These are phyloP conservation scores for Nemania abortiva DNA, from an alignment of 2,329 filamentous ascomycete genomes.

Conservation along the genomic window DNA sequence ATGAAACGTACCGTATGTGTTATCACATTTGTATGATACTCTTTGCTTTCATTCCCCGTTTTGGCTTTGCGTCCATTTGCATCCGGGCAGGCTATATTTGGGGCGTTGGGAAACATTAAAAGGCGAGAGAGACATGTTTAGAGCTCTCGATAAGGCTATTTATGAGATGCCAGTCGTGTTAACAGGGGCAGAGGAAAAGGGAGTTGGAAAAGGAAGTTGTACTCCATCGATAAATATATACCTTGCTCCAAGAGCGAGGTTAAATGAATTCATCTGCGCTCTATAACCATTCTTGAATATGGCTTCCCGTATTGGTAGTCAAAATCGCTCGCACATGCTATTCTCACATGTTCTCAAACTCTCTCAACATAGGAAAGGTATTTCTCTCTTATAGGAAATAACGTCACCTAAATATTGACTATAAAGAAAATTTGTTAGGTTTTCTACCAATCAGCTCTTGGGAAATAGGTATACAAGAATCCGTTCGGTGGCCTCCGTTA, in stretches of 20 bases:
- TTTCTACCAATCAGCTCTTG: no score
- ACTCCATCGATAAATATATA: background rate
- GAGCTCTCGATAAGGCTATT: background rate
- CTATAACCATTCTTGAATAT: background rate
- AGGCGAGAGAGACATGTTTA: constrained; percentile 2
- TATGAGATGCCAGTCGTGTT: background rate
- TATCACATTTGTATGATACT: constrained; percentile 33
- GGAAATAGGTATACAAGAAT: no score
- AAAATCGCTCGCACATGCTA: no score
- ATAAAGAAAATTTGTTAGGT: no score
- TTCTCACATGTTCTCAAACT: no score
- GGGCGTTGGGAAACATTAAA: constrained; percentile 24
- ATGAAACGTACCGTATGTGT: constrained; percentile 28
- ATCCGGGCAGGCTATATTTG: constrained; percentile 23
- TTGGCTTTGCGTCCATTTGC: constrained; percentile 20
- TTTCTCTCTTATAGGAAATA: no score
- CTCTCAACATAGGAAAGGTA: no score
- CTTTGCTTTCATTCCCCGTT: constrained; percentile 12
- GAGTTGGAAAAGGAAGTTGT: background rate
- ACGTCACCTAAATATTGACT: no score
- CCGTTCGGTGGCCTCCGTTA: background rate
- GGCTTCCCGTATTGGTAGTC: no score
- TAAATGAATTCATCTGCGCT: background rate
- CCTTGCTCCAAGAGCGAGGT: background rate
- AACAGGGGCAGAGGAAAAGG: background rate